Evolutionary conservation across 306 rosid species (phyloP), one percentile per base, ranked within the genome.

Genomic region (Argentina anserina): DNA sequence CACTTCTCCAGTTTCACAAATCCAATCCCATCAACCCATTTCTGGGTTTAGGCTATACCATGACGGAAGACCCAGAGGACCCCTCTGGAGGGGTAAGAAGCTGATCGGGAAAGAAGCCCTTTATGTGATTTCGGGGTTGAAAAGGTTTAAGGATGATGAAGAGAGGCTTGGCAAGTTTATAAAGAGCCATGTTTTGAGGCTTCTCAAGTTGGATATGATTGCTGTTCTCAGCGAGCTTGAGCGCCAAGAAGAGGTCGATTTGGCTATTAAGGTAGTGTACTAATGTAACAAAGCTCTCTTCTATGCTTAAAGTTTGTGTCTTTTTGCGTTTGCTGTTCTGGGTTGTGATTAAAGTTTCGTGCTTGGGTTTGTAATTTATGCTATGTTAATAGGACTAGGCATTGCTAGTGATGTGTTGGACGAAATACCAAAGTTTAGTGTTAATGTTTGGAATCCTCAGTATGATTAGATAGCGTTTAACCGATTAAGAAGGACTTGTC

Each of bases 61-160:
- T 42, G 99, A 94, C 41, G 97, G 99, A 73, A 84, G 99, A 75
- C 97, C 97, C 20, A 85, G 99, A 75, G 99, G 99, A 0, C 96
- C 99, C 21, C 99, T 94, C 74, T 94, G 97, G 99, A 89, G 90
- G 62, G 97, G 96, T 28, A 90, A 90, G 78, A 94, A 94, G 83
- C 77, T 92, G 61, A 84, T 91, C 26, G 97, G 96, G 1, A 94
- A 94, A 87, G 97, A 91, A 78, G 96, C 99, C 2, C 85, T 91
- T 14, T 89, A 81, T 72, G 99, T 84, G 20, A 76, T 94, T 25
- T 73, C 73, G 52, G 99, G 96, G 6, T 67, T 91, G 83, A 91
- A 91, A 82, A 84, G 93, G 82, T 91, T 94, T 61, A 90, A 88
- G 80, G 87, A 88, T 55, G 89, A 89, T 12, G 86, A 85, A 21